Evolutionary conservation across 495 filamentous ascomycete genomes (phyloP), one percentile per base, ranked within the genome.

Genomic region (Penicillium tannophilum): DNA sequence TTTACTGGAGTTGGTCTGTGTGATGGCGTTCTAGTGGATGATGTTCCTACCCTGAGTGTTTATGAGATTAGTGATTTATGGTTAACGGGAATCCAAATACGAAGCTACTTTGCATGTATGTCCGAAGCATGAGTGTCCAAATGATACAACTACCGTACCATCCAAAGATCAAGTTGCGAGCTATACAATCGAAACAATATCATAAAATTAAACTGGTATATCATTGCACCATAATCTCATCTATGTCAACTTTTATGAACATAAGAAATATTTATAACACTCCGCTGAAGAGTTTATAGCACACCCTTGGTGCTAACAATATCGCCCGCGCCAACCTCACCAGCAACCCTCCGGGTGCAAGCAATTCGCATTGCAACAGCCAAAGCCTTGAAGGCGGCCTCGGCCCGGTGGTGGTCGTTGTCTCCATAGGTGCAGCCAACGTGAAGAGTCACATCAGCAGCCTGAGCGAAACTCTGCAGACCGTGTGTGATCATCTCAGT

Each of bases 401-500:
- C 94, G 28, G 94, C 95, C 52, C 92, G 79, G 73, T 98, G 94
- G 74, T 98, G 94, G 74, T 98, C 95, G 74, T 98, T 98, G 47
- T 89, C 84, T 26, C 94, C 94, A 53, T 89, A 82, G 44, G 95
- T 67, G 69, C 89, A 91, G 71, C 97, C 91, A 49, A 98, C 90
- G 78, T 98, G 94, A 74, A 98, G 70, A 30, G 94, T 98, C 48
- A 97, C 81, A n/a, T 90, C 85, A 7, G 94, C 91, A 6, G 84
- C 89, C 78, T 93, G 89, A 41, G 93, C 92, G 76, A 96, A 98
- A 75, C 89, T 93, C 76, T 92, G 86, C 72, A 98, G 71, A 47
- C 93, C 93, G 77, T 98, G 94, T 52, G 94, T 93, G 53, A 98
- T 85, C 94, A 98, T 98, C 84, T 98, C 93, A 50, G 85, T 89